A percentile compares a stretch with the other conserved stretches of the same genome.
phyloP scores from a whole-genome alignment of 768 basidiomycete species.

The Russula virescens region DNA sequence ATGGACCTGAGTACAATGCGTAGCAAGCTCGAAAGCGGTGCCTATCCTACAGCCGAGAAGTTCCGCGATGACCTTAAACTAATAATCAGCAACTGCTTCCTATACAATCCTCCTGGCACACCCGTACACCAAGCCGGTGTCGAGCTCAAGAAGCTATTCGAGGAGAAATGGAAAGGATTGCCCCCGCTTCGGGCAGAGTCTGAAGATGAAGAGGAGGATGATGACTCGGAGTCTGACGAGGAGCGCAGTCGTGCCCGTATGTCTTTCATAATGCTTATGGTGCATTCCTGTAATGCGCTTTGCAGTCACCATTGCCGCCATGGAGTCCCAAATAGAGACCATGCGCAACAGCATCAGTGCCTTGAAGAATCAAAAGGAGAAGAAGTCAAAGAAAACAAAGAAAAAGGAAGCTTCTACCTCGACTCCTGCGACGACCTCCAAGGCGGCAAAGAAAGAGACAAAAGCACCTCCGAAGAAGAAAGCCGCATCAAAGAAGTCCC shows the following conservation, averaged over 20 bases:
- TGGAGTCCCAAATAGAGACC: conserved; percentile 78
- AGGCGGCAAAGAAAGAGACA: conserved; percentile 44
- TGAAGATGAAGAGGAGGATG: conserved; percentile 61
- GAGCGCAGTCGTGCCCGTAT: conserved; percentile 53
- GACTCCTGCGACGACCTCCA: conserved; percentile 58
- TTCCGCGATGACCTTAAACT: conserved; percentile 90
- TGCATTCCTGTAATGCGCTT: conserved; percentile 22
- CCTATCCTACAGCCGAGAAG: conserved; percentile 71
- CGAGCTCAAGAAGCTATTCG: conserved; percentile 81
- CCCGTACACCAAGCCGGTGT: conserved; percentile 82
- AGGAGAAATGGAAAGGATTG: conserved; percentile 83
- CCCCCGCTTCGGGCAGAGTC: conserved; percentile 50
- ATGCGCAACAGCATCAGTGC: conserved; percentile 66
- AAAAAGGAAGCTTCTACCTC: conserved; percentile 47
- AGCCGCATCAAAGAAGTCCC: conserved; percentile 55
- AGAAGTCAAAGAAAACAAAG: conserved; percentile 69
- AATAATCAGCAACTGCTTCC: conserved; percentile 91
- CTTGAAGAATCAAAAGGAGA: conserved; percentile 46
- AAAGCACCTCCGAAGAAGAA: conserved; percentile 44
- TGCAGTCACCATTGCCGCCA: conserved; percentile 62
- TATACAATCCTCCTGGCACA: conserved; percentile 86
- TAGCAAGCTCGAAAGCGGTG: conserved; percentile 69
- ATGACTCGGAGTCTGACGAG: conserved; percentile 59
- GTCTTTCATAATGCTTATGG: conserved; percentile 28
- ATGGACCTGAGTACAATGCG: conserved; percentile 94